Base-by-base conservation (phyloP, 768 basidiomycete genomes). In the Boletales sp. region DNA sequence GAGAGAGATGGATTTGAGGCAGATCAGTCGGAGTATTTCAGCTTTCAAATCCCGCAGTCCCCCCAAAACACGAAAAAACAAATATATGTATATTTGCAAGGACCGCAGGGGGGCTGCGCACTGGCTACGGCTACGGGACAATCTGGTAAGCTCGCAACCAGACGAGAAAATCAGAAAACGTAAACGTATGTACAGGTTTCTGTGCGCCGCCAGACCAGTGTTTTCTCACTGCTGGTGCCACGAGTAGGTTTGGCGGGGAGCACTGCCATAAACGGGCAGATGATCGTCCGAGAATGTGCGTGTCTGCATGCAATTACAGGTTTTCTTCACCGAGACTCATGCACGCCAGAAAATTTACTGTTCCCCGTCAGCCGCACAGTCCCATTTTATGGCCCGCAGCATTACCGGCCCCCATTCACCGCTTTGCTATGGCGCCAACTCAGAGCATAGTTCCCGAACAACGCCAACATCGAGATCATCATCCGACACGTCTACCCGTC, bases 21-120 rank as follows among this genome's bases (percentile, higher is more conserved):
- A 50, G 51, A 58, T 59, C 48, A 34, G 59, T 51, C 63, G 60
- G 60, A 63, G 55, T 61, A 63, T 57, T 61, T 57, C 50, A 58
- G 34, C 50, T 43, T 61, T 62, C 45, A 49, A 62, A 57, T 47
- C 48, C 53, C 52, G 52, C 57, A 50, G 47, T 46, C n/a, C 34
- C 34, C 10, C 40, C 50, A 47, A 48, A 69, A 58, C 50, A 57
- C 35, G 45, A 30, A 31, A 52, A 56, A 66, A 69, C 56, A 43
- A 49, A 41, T 36, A 9, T 27, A n/a, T 3, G 9, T 31, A 32
- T 34, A 24, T 8, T n/a, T 40, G 15, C 32, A 24, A 24, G 24
- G 3, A 5, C 24, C 24, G 24, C 24, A 27, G 24, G 7, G 7
- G 1, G 24, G 24, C 24, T 27, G 24, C 24, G 24, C 24, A 27